Base-by-base conservation (phyloP, 2,329 filamentous ascomycete genomes). In the Aspergillus brunneoviolaceus region DNA sequence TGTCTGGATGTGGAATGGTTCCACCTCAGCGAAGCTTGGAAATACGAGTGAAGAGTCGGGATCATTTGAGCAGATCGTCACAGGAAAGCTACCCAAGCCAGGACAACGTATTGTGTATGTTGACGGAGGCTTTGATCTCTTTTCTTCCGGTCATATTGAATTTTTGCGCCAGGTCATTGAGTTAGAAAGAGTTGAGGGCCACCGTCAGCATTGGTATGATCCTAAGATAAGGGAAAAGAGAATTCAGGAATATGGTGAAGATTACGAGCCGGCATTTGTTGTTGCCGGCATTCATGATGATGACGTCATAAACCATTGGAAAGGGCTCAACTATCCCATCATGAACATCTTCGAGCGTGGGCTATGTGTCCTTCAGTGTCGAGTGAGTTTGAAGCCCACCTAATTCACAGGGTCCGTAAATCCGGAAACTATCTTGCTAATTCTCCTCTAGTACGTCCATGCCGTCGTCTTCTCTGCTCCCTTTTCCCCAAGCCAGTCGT, bases 311-410 rank as follows among this genome's bases (percentile, higher is more conserved):
- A 99, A 99, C 77, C 82, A 89, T 70, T 96, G 92, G 90, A 98
- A 98, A 79, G 94, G 95, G 39, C 84, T 97, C 69, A 99, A 99
- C 79, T 99, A 97, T 74, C 95, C 95, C 27, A 98, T 99, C 79
- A 99, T 99, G 95, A 99, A 98, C 80, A 93, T 96, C 59, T 96
- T 94, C 70, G 95, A 99, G 81, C 89, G 95, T 48, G 93, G 93
- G 1, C 86, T 99, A 23, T 99, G 95, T 74, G 94, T 98, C 31
- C 81, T 98, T 63, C 95, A 99, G 73, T 99, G 95, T 82, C 89
- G 89, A 76, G 91, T 94, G 81, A 70, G 85, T 75, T 49, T 12
- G 4, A 35, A 35, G 11, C 23, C 57, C 31, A 51, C 14, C 11
- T 33, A 14, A 31, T 14, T 42, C 27, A 9, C 0, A 29, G 7